These are phyloP conservation scores for Ajuga reptans DNA, from an alignment of 305 asterid genomes.

Conservation along the genomic window DNA sequence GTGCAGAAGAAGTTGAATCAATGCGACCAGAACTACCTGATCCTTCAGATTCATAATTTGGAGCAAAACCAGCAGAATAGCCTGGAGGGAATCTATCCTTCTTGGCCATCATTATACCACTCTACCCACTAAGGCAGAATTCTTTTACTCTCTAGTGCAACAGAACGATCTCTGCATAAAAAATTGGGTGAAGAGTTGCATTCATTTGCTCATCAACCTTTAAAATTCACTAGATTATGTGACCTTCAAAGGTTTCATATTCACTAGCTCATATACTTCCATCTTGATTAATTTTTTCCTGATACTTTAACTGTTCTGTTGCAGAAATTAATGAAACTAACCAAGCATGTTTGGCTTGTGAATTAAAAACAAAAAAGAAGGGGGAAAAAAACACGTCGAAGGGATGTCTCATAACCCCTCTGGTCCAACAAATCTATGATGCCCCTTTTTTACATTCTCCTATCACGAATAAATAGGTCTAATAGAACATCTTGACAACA, in stretches of 20 bases:
- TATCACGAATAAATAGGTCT: not conserved
- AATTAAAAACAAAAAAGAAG: no score
- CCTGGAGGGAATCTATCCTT: conserved; percentile 50
- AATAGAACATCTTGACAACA: not conserved
- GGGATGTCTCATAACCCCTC: not conserved
- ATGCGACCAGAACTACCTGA: conserved; percentile 56
- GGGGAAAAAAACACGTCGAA: not conserved
- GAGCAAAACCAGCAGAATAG: conserved; percentile 42
- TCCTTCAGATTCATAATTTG: conserved; percentile 60
- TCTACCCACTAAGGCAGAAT: conserved; percentile 16
- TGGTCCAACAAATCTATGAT: not conserved
- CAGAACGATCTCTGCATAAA: conserved; percentile 33
- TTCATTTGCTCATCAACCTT: conserved; percentile 19
- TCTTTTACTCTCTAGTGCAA: conserved; percentile 22
- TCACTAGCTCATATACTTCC: not conserved
- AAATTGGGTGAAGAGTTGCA: conserved; percentile 21
- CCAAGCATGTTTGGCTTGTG: not conserved
- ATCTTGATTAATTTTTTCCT: not conserved
- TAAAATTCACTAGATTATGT: conserved; percentile 2
- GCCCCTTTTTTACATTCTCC: not conserved
- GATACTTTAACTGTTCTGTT: not conserved
- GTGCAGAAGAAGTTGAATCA: conserved; percentile 39
- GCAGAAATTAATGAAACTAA: not conserved
- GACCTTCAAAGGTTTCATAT: conserved; percentile 3
- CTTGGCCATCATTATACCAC: conserved; percentile 46